Base-by-base conservation (phyloP, 2,329 filamentous ascomycete species). In the Thermothelomyces thermophilus region DNA sequence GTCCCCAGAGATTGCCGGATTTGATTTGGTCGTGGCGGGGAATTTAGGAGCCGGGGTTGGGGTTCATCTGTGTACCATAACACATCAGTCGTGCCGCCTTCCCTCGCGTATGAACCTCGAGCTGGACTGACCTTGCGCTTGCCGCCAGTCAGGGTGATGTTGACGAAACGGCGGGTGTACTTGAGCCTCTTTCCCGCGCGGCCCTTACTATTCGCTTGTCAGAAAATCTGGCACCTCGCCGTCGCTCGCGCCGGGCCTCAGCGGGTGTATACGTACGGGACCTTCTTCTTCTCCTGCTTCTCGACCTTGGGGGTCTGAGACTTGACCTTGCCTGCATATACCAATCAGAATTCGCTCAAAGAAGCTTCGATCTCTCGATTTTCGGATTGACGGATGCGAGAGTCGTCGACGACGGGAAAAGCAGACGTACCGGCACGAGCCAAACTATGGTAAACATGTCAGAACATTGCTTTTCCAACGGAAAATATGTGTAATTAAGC, bases 141-240 rank as follows among this genome's bases (percentile, higher is more conserved):
- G 79, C 91, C 91, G 74, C 90, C 90, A 62, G 62, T 95, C 77
- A 96, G 82, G 69, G 88, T 94, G 71, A 97, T 90, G 79, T 97
- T 97, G 66, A 97, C 90, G 80, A 97, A 97, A 68, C 91, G 90
- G 73, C 91, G 87, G 67, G 90, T 95, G 84, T 96, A 96, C 72
- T 82, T 84, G 72, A 94, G 83, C 70, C 91, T 84, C 90, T 97
- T 97, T 79, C 93, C 89, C 65, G 91, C 91, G 69, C 91, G 90
- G 70, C 91, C 91, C 85, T 96, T 96, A 55, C 57, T 60, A 41
- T 55, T 45, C 31, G 17, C 7, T 14, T 33, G 55, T 57, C 31
- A 57, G 55, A 54, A 46, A 22, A 8, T 16, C n/a, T n/a, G 22
- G 46, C 31, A 19, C 46, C 19, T 42, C 20, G 41, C 28, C 24